phyloP scores from a whole-genome alignment of 2,329 filamentous ascomycete genomes.

The Aspergillus persii region DNA sequence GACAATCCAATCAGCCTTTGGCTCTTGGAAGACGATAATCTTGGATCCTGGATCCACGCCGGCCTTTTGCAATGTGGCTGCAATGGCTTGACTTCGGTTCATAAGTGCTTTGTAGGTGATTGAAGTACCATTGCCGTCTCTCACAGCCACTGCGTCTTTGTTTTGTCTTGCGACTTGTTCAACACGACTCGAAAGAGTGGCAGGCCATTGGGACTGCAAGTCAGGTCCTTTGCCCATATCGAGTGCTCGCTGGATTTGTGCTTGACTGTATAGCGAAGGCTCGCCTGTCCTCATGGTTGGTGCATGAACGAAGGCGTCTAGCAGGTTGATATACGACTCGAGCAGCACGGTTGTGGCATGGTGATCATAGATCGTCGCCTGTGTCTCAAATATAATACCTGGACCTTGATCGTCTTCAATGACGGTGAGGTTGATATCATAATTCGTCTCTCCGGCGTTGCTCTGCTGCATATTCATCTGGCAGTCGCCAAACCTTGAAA shows the following conservation, averaged over 20 bases:
- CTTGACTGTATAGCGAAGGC: not conserved
- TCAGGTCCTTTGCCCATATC: not conserved
- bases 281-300: not conserved
- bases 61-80: not conserved
- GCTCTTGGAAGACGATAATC: not conserved
- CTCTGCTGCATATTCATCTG: not conserved
- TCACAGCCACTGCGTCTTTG: not conserved
- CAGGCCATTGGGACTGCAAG: not conserved
- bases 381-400: not conserved
- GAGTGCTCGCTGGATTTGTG: not conserved
- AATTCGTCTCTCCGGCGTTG: constrained; percentile 26
- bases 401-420: not conserved
- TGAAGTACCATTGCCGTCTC: not conserved
- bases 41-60: not conserved
- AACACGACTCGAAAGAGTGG: not conserved
- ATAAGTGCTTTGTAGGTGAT: not conserved
- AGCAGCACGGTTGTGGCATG: not conserved
- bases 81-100: not conserved
- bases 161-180: not conserved
- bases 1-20: constrained; percentile 1
- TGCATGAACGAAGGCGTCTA: not conserved
- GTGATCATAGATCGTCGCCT: not conserved
- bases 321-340: not conserved
- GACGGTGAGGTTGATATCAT: not conserved
- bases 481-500: not conserved